Evolutionary conservation across 305 asterid species (phyloP), one percentile per base, ranked within the genome.

Genomic region (Fraxinus xanthoxyloides): DNA sequence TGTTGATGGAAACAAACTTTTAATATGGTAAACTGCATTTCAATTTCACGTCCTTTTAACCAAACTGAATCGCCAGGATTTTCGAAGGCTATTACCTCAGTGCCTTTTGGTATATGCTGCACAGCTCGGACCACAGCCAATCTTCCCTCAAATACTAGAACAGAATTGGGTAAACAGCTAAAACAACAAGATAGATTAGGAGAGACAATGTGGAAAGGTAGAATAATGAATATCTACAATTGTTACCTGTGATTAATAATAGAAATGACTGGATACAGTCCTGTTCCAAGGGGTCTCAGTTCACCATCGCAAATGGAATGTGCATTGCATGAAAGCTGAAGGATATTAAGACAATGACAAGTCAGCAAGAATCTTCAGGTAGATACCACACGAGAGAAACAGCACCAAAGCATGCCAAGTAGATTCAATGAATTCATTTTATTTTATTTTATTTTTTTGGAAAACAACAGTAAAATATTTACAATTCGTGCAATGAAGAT

Each of bases 241-340:
- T 67, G 36, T 83, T 85, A 96, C 99, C 99, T 93, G 90, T 96
- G 99, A 87, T 96, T 96, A 84, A 96, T 93, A 83, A 92, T 86
- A 69, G 99, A 93, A 83, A 96, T 80, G 56, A 91, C 91, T 19
- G 98, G 98, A 84, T 89, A 96, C 31, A 96, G 86, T 82, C 99
- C 98, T 12, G 99, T 96, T 84, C 96, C 99, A 82, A 90, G 88
- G 80, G 99, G 97, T 87, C 91, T 92, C 89, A 96, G 88, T 87
- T 94, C 99, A 83, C 92, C 81, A 48, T 96, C 98, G 86, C 98
- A 94, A 79, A 96, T 90, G 67, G 97, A 90, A 89, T 96, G 99
- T 28, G 99, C 99, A 90, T 96, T 96, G 94, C 99, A 96, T 35
- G 99, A 96, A 85, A 96, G 86, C 99, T 96, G 91, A 87, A 83